Evolutionary conservation across 2,329 filamentous ascomycete species (phyloP), one percentile per base, ranked within the genome.

Genomic region (Beauveria medogensis): DNA sequence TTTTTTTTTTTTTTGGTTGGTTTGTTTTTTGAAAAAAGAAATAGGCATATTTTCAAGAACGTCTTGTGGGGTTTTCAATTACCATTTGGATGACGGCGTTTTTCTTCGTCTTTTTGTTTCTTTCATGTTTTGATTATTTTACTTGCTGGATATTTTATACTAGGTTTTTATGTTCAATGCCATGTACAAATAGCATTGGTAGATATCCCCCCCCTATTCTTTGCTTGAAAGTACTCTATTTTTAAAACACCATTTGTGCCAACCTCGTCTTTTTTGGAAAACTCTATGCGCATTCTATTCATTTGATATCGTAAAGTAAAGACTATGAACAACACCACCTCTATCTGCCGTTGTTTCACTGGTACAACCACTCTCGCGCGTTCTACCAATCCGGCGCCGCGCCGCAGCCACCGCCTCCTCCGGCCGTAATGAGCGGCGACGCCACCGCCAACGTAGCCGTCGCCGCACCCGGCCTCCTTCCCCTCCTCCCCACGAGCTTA

Each of bases 331-430:
- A 37, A 37, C 12, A 37, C 12, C 34, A 5, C 5, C 12, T 5
- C 34, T 37, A 14, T 37, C 34, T 37, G 16, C 5, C n/a, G 10
- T 47, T 16, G 1, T 9, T 55, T 55, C 14, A 57, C 34, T 24
- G 20, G n/a, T 54, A 41, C 50, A 22, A n/a, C 14, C 47, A 10
- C 10, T 37, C 47, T 18, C 47, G 1, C 24, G n/a, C 37, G 30
- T 16, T 16, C 62, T 69, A 82, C 79, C 80, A 82, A 20, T 81
- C 79, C 34, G 77, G 75, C 48, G 76, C 77, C 18, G 67, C 68
- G 10, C 78, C 78, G 57, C 79, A 61, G 12, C 58, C 58, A 3
- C 59, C 46, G 8, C 50, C 58, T n/a, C 58, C 58, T 9, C 59
- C 59, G 1, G 59, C 59, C 22, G 59, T 43, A 30, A 69, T 48